Conservation (phyloP, 495 filamentous ascomycete species). For the Hypoxylon rickii region DNA sequence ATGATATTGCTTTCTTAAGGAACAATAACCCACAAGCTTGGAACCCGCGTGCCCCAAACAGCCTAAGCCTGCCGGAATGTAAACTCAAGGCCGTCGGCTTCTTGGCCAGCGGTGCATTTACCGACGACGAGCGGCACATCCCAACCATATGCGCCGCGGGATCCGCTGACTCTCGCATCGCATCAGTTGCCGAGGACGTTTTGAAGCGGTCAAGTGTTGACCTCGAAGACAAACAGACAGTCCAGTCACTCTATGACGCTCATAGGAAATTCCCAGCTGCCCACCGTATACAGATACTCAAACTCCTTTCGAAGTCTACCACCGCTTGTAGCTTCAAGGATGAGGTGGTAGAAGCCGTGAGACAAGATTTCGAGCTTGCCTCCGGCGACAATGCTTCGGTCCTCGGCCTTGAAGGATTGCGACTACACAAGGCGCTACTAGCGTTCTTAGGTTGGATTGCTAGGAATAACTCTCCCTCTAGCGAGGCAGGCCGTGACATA, state of each 20-base stretch:
- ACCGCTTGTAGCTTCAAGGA: conserved; percentile 63
- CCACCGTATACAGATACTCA: conserved; percentile 75
- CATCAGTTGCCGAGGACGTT: conserved; percentile 79
- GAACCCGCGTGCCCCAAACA: conserved; percentile 61
- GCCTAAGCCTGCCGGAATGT: conserved; percentile 66
- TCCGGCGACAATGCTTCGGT: conserved; percentile 42
- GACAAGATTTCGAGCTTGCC: conserved; percentile 58
- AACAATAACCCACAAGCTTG: conserved; percentile 71
- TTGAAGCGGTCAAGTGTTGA: conserved; percentile 74
- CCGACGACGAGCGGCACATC: conserved; percentile 77
- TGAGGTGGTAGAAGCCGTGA: conserved; percentile 69
- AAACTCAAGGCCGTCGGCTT: conserved; percentile 73
- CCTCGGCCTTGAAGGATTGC: conserved; percentile 69
- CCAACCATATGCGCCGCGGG: conserved; percentile 80
- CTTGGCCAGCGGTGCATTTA: conserved; percentile 82
- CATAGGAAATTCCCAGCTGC: conserved; percentile 73
- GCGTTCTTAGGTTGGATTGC: conserved; percentile 88
- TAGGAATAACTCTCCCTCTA: conserved; percentile 63
- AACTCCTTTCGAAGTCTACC: conserved; percentile 76
- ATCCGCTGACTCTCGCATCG: conserved; percentile 79
- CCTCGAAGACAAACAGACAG: conserved; percentile 68
- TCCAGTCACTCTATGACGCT: conserved; percentile 67
- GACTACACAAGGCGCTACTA: conserved; percentile 82
- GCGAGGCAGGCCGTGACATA: conserved; percentile 60
- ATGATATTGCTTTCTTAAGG: conserved; percentile 76